phyloP scores from a whole-genome alignment of 495 filamentous ascomycete genomes.

The Podospora fimiseda region DNA sequence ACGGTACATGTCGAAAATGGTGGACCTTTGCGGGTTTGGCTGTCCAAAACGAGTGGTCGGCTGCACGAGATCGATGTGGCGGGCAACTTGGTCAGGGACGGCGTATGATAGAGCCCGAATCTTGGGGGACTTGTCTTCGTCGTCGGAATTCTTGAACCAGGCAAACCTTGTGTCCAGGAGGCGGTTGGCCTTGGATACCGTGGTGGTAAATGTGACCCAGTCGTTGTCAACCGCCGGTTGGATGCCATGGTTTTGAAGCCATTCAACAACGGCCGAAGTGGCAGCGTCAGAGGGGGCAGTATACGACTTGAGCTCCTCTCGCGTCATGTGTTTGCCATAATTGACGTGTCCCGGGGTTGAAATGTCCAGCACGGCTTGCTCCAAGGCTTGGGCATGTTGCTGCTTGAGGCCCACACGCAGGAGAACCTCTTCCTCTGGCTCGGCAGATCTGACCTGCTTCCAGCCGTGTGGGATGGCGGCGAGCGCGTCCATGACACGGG shows the following conservation, averaged over 20 bases:
- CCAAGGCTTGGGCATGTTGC: conserved; percentile 44
- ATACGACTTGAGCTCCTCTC: conserved; percentile 44
- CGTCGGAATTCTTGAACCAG: conserved; percentile 35
- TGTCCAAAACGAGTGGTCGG: conserved; percentile 59
- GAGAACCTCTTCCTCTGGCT: conserved; percentile 25
- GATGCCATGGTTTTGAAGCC: conserved; percentile 49
- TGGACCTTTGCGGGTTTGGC: conserved; percentile 22
- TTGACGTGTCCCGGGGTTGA: conserved; percentile 49
- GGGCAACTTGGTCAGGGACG: conserved; percentile 52
- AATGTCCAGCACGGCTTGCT: conserved; percentile 47
- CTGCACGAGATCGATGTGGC: conserved; percentile 58
- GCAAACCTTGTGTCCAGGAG: conserved; percentile 44
- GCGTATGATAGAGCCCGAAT: conserved; percentile 58
- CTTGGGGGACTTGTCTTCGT: conserved; percentile 25
- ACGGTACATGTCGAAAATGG: conserved; percentile 24
- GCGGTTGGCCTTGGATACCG: conserved; percentile 37
- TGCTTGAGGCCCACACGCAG: conserved; percentile 32
- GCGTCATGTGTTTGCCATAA: conserved; percentile 53
- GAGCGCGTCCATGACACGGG: conserved; percentile 44
- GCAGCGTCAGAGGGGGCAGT: conserved; percentile 44
- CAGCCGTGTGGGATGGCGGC: conserved; percentile 42
- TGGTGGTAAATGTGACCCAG: conserved; percentile 45
- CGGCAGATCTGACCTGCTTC: conserved; percentile 29
- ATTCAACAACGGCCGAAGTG: conserved; percentile 36
- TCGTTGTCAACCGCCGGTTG: conserved; percentile 38